Evolutionary conservation across 2,329 filamentous ascomycete species (phyloP).

Genomic region (Coleophoma cylindrospora): DNA sequence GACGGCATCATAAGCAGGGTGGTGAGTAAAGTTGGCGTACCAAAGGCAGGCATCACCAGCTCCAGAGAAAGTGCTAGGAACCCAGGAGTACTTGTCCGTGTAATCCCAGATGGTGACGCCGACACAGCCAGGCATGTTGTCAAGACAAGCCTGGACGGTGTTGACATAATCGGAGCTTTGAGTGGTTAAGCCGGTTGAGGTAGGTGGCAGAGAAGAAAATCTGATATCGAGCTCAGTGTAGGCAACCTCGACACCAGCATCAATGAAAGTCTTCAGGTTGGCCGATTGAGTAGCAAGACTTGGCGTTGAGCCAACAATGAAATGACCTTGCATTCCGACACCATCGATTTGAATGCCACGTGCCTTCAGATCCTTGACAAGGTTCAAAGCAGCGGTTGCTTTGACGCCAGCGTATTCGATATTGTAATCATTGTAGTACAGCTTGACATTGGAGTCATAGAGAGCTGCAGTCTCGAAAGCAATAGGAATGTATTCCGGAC

Average conservation of each 20-base stretch:
- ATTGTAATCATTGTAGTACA: slow-evolving; percentile 52
- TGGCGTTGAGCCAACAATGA: slow-evolving; percentile 50
- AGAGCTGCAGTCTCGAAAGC: slow-evolving; percentile 21
- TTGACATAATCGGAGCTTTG: slow-evolving; percentile 44
- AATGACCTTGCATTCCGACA: slow-evolving; percentile 57
- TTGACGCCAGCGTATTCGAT: slow-evolving; percentile 50
- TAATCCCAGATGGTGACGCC: slow-evolving; percentile 26
- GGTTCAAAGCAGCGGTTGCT: slow-evolving; percentile 33
- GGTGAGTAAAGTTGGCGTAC: slow-evolving; percentile 34
- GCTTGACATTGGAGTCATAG: slow-evolving; percentile 19
- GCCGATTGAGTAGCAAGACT: slow-evolving; percentile 36
- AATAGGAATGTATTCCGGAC: slow-evolving; percentile 45
- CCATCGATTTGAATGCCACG: slow-evolving; percentile 55
- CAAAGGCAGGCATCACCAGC: slow-evolving; percentile 36
- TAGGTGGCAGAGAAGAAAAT: slow-evolving; percentile 38
- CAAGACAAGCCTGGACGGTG: slow-evolving; percentile 18
- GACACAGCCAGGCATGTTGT: slow-evolving; percentile 14
- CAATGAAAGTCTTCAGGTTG: slow-evolving; percentile 45
- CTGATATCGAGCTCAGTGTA: slow-evolving; percentile 61
- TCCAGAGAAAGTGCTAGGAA: slow-evolving; percentile 34
- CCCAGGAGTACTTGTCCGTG: slow-evolving; percentile 31
- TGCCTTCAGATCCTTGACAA: slow-evolving; percentile 40
- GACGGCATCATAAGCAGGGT: slow-evolving; percentile 35
- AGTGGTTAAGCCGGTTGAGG: slow-evolving; percentile 30
- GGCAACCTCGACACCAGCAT: slow-evolving; percentile 50